phyloP scores from a whole-genome alignment of 1,284 basidiomycete genomes.

The Pyrrhoderma lamaoense region DNA sequence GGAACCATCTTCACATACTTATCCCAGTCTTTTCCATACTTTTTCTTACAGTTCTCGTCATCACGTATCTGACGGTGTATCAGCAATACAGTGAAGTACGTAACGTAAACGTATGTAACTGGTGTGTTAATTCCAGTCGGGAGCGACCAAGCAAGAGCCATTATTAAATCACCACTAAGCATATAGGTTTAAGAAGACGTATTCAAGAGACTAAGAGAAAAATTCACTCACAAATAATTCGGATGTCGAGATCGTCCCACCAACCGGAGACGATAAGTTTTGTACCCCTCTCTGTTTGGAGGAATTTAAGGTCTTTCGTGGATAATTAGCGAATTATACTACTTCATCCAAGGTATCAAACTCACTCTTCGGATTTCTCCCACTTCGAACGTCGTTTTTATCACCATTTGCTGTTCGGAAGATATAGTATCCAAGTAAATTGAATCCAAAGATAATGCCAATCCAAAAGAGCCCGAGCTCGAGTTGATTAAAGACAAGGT shows the following conservation, averaged over 20 bases:
- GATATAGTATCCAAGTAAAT: constrained; percentile 82
- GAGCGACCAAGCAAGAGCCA: constrained; percentile 91
- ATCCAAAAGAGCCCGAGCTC: constrained; percentile 68
- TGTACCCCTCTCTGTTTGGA: constrained; percentile 81
- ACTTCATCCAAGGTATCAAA: constrained; percentile 1
- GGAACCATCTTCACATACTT: constrained; percentile 42
- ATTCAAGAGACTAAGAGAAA: constrained; percentile 1
- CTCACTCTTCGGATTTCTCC: constrained; percentile 85
- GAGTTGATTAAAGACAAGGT: constrained; percentile 82
- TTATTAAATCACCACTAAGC: constrained; percentile 77
- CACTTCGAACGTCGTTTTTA: constrained; percentile 94
- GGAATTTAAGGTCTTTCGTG: constrained; percentile 62
- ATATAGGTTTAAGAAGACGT: constrained; percentile 4
- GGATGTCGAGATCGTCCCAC: constrained; percentile 95
- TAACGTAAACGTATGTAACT: constrained; percentile 92
- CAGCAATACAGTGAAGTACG: constrained; percentile 85
- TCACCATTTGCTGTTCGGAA: constrained; percentile 87
- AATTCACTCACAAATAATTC: constrained; percentile 71
- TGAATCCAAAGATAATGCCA: constrained; percentile 56
- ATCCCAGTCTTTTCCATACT: constrained; percentile 64
- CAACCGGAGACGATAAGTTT: constrained; percentile 92
- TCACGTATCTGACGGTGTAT: constrained; percentile 88
- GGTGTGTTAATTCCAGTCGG: constrained; percentile 90
- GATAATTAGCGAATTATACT: neutral
- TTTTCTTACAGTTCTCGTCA: constrained; percentile 85